Base-by-base conservation (phyloP, 768 basidiomycete species). In the Cyclocybe aegerita region DNA sequence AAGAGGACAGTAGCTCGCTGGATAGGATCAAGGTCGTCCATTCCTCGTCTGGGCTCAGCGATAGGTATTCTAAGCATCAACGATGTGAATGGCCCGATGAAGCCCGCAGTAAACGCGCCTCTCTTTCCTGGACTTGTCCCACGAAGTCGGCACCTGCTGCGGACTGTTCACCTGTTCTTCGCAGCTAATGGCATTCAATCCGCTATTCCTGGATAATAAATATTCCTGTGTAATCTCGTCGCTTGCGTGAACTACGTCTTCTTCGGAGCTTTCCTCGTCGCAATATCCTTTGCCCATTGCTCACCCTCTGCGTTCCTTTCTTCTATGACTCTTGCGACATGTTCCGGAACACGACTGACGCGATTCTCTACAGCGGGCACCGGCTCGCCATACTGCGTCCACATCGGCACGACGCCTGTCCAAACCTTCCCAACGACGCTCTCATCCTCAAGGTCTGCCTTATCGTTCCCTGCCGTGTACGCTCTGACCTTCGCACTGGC, bases 401-500 rank as follows among this genome's bases (percentile, higher is more conserved):
- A 48, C 11, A 53, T 39, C 3, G 63, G 61, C 0, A 65, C 41
- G 33, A 63, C 60, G 0, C 65, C 65, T 8, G 58, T 61, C 62
- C 65, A 66, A 9, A 63, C 59, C n/a, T 55, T 49, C 33, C 48
- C 39, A 31, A 40, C 37, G 46, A 63, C 46, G 10, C 53, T 57
- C 15, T 42, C 41, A 40, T 60, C 43, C 9, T 50, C 56, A 30
- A 65, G 34, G 53, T 67, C 65, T 4, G 48, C 41, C 30, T 52
- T 57, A 8, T 65, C 65, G 39, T 64, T 59, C 12, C 58, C 58
- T 8, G 54, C 52, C 1, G 53, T 45, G 12, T 48, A 54, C 8
- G 58, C 61, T 11, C 64, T 50, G 12, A 64, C 50, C 46, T 67
- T 67, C 8, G 61, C 65, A 35, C 65, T 67, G 0, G 64, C 65